phyloP scores from a whole-genome alignment of 192 early-diverging fungal species.

The Haplosporangium gracile region DNA sequence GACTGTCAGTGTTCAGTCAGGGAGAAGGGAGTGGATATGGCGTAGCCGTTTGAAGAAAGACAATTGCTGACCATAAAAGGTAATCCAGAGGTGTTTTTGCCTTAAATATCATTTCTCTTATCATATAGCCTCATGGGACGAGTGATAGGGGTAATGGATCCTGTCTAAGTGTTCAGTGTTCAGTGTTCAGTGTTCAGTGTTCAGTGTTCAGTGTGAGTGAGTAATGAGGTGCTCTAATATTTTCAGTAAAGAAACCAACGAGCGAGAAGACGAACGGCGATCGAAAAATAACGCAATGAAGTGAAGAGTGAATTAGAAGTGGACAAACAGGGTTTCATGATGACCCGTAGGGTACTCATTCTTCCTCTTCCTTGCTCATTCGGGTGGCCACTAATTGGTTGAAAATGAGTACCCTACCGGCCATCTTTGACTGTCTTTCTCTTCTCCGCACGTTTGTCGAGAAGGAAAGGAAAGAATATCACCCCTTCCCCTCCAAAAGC shows the following conservation, averaged over 20 bases:
- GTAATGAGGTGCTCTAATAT: background rate
- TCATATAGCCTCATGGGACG: background rate
- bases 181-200: no score
- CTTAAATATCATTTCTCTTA: background rate
- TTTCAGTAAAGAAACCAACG: background rate
- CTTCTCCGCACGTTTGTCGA: background rate
- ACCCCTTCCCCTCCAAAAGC: no score
- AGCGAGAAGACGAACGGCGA: background rate
- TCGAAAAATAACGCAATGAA: background rate
- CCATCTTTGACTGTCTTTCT: background rate
- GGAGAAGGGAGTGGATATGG: background rate
- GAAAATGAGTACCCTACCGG: slow-evolving; percentile 9
- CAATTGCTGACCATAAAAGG: background rate
- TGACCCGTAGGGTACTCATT: slow-evolving; percentile 7
- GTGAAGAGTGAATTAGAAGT: background rate
- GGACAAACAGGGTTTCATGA: background rate
- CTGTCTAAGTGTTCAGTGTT: no score
- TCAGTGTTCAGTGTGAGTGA: no score
- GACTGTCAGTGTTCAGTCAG: no score
- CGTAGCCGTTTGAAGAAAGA: background rate
- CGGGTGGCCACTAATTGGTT: background rate
- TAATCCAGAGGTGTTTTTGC: background rate
- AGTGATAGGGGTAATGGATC: no score
- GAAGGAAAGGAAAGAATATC: background rate
- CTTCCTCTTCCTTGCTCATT: background rate